Evolutionary conservation across 345 rosid species (phyloP).

Genomic region (Citrus reticulata): DNA sequence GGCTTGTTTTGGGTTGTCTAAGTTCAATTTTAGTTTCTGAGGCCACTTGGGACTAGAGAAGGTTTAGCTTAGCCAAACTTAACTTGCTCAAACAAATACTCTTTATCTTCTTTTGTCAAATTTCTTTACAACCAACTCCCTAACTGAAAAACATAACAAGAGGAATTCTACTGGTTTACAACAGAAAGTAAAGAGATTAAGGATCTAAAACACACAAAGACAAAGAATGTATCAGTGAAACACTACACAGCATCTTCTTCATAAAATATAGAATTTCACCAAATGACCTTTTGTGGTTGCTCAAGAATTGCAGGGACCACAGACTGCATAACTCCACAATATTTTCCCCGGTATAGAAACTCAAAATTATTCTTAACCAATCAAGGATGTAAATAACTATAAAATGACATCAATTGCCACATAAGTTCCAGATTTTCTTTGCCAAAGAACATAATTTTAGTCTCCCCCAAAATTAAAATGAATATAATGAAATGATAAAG

Average conservation of each 20-base stretch:
- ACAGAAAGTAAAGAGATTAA: background rate
- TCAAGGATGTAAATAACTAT: background rate
- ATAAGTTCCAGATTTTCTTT: background rate
- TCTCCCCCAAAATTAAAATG: background rate
- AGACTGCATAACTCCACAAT: background rate
- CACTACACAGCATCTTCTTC: background rate
- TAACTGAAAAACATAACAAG: background rate
- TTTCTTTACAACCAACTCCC: background rate
- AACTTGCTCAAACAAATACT: background rate
- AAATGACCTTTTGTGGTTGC: background rate
- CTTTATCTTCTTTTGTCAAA: background rate
- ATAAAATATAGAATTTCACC: background rate
- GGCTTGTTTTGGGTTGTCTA: background rate
- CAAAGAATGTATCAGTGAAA: background rate
- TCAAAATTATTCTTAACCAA: background rate
- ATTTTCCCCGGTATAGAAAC: background rate
- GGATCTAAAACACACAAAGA: background rate
- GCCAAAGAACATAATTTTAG: background rate
- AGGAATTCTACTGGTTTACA: background rate
- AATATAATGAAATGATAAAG: background rate
- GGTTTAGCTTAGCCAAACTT: background rate
- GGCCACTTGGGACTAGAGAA: background rate
- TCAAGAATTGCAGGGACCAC: background rate
- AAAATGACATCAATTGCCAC: background rate
- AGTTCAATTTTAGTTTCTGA: background rate